Base-by-base conservation (phyloP, 345 rosid species). In the Corymbia maculata region DNA sequence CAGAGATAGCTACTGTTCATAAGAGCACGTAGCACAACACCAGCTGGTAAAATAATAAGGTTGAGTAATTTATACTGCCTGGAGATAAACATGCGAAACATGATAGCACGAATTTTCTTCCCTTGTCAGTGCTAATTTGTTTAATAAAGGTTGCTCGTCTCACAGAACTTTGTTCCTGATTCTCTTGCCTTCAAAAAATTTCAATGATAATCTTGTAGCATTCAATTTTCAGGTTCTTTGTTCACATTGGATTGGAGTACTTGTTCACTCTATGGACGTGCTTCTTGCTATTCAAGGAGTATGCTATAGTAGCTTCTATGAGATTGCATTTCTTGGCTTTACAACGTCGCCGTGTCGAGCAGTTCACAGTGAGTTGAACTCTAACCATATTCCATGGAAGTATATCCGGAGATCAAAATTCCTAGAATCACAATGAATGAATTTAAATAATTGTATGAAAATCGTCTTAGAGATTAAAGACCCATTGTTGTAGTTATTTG, bases 221-320 rank as follows among this genome's bases (percentile, higher is more conserved):
- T 75, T 75, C 75, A 50, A 55, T 66, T 89, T 91, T 88, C 97
- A 98, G 99, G 93, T 98, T 98, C 90, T 97, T 98, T 94, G 92
- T 95, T 89, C 99, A 98, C 90, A 94, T 98, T 79, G 99, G 93
- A 79, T 92, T 98, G 91, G 94, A 96, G 92, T 98, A 97, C 91
- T 82, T 95, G 88, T 96, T 98, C 93, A 97, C 98, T 16, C 5
- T 93, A 26, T 98, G 98, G 97, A 94, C 90, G 36, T 98, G 99
- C 93, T 95, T 87, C 93, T 66, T 98, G 96, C 99, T 98, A 26
- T 98, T 95, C 94, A 94, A 93, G 92, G 99, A 98, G 88, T 98
- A 97, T 90, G 94, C 90, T 86, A 92, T 88, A 88, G 92, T 98
- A 17, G 96, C 99, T 55, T 90, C 90, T 49, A 95, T 98, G 98